A percentile compares a stretch with the other conserved stretches of the same genome.
Evolutionary conservation across 164 flowering plant genomes (phyloP).

Genomic region (Echeveria elegans): DNA sequence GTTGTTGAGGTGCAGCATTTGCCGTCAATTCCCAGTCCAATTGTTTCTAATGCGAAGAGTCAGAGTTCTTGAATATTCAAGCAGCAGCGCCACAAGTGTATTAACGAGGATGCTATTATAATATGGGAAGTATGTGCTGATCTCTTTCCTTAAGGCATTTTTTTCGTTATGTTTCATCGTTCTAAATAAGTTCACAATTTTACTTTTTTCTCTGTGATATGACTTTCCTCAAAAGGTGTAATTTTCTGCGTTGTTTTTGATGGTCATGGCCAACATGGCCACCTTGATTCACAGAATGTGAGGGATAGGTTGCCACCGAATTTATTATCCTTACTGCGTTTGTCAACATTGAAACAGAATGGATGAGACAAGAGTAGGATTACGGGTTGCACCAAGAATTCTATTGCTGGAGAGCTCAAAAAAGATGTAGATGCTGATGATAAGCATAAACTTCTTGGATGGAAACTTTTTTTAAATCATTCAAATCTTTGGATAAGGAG

Average conservation of each 20-base stretch:
- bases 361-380: slow-evolving; percentile 32
- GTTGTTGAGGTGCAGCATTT: slow-evolving; percentile 45
- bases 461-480: slow-evolving; percentile 72
- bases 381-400: slow-evolving; percentile 24
- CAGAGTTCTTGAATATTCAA: slow-evolving; percentile 72
- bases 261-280: slow-evolving; percentile 94
- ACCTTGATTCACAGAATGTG: slow-evolving; percentile 84
- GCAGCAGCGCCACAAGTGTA: slow-evolving; percentile 89
- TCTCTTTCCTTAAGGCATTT: background rate
- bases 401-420: slow-evolving; percentile 30
- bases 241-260: slow-evolving; percentile 91
- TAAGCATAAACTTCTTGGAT: slow-evolving; percentile 45
- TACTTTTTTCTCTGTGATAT: slow-evolving; percentile 25
- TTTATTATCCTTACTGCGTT: slow-evolving; percentile 40
- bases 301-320: slow-evolving; percentile 72
- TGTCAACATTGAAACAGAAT: slow-evolving; percentile 33
- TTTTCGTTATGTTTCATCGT: background rate
- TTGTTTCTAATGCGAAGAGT: slow-evolving; percentile 67
- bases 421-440: slow-evolving; percentile 41
- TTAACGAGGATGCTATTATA: slow-evolving; percentile 92
- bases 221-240: slow-evolving; percentile 70
- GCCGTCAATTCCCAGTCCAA: slow-evolving; percentile 55
- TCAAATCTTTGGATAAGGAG: slow-evolving; percentile 87
- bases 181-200: too few relatives aligned
- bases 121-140: slow-evolving; percentile 78